Percentiles rank a stretch among this genome's conserved stretches.
phyloP scores from a whole-genome alignment of 129 eudicot genomes.

The Chrysanthemum makinoi region DNA sequence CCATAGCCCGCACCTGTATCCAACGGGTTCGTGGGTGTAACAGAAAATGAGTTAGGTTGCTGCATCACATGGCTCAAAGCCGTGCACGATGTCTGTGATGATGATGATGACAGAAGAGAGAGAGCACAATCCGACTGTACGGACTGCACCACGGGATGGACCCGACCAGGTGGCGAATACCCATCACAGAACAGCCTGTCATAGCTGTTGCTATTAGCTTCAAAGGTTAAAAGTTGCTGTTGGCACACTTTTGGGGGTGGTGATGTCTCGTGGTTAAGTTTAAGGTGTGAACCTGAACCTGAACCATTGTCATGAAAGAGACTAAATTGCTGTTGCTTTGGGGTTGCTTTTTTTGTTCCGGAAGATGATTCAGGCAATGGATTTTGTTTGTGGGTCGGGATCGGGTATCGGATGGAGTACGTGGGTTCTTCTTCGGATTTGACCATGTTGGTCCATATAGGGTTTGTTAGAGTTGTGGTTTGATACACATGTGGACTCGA shows the following conservation, averaged over 20 bases:
- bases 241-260: constrained; percentile 32
- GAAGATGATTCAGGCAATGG: constrained; percentile 42
- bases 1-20: constrained; percentile 32
- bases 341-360: constrained; percentile 25
- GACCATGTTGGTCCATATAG: constrained; percentile 40
- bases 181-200: constrained; percentile 40
- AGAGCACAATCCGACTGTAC: constrained; percentile 52
- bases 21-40: constrained; percentile 25
- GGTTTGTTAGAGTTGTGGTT: constrained; percentile 35
- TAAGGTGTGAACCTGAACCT: constrained; percentile 31
- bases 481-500: constrained; percentile 47
- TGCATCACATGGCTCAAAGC: constrained; percentile 36
- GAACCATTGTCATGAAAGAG: constrained; percentile 32
- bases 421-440: constrained; percentile 38
- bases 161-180: constrained; percentile 31
- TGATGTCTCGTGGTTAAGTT: constrained; percentile 37
- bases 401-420: constrained; percentile 24
- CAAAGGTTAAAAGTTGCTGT: constrained; percentile 31
- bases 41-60: constrained; percentile 33
- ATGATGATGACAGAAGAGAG: constrained; percentile 75
- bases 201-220: constrained; percentile 26
- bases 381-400: constrained; percentile 31
- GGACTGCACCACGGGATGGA: constrained; percentile 30
- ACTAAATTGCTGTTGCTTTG: constrained; percentile 40
- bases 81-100: constrained; percentile 42